Base-by-base conservation (phyloP, 2,329 filamentous ascomycete genomes). In the Coniochaeta prunicola region DNA sequence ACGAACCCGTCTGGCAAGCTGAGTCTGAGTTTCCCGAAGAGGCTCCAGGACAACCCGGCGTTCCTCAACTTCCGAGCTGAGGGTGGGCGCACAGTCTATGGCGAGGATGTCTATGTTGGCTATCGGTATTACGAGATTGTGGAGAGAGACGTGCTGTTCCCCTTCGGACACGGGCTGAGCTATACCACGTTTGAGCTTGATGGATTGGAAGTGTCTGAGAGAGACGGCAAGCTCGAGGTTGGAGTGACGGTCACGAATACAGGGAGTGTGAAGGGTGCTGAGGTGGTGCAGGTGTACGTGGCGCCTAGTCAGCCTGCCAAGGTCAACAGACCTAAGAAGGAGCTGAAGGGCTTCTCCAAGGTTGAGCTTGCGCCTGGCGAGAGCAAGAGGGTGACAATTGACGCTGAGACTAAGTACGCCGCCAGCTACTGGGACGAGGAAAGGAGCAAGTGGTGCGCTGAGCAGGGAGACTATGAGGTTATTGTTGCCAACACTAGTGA, bases 381-480 rank as follows among this genome's bases (percentile, higher is more conserved):
- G 72, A 78, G 74, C 50, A 80, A 82, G 73, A 74, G 64, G 7
- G 82, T 85, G 1, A 74, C 77, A n/a, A 76, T 92, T 8, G 72
- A 75, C 4, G 72, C 86, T 55, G 68, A 81, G 61, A 81, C 81
- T 66, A 90, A 88, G 72, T 85, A 89, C 58, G 85, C 83, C 0
- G 81, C 84, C 0, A 83, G 83, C 58, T 91, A 86, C 73, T 91
- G 85, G 78, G 86, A 90, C 64, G 88, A 91, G 73, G 79, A 82
- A 62, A 75, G 82, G 13, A 77, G 81, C 58, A 76, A 83, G 65
- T 92, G 87, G 87, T 80, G 82, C 21, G 81, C 80, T 1, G 87
- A 90, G 73, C 79, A 79, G 67, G 89, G 87, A 31, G 75, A 76
- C 54, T 91, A 90, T 68, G 80, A 80, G 59, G 77, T 90, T 17